A percentile compares a stretch with the other conserved stretches of the same genome.
These are phyloP conservation scores for Fusarium sp. DNA, from an alignment of 2,329 filamentous ascomycete species.

Conservation along the genomic window DNA sequence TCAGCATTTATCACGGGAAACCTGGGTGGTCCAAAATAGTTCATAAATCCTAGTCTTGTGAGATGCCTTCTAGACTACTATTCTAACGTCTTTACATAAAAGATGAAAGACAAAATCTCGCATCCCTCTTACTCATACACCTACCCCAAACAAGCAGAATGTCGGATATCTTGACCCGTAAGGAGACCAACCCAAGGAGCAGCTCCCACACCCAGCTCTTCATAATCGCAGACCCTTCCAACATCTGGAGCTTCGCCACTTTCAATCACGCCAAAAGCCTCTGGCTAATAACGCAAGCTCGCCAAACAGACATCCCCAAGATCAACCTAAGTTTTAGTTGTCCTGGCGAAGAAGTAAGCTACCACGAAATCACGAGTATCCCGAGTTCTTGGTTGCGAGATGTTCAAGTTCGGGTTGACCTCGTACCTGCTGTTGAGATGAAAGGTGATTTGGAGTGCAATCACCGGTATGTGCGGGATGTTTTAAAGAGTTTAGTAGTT, in stretches of 20 bases:
- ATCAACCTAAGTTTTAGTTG: neutral
- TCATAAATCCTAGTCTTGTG: too few species aligned
- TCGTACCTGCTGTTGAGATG: neutral
- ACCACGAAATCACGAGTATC: neutral
- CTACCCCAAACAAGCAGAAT: neutral
- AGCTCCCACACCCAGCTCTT: neutral
- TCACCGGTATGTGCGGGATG: neutral
- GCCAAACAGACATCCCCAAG: neutral
- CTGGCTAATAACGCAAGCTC: neutral
- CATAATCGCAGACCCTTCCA: neutral
- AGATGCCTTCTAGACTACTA: too few species aligned
- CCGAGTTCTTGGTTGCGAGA: neutral
- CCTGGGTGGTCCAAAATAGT: too few species aligned
- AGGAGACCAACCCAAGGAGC: too few species aligned
- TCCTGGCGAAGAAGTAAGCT: neutral
- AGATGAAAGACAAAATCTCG: too few species aligned
- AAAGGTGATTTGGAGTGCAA: neutral
- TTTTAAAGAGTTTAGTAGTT: neutral
- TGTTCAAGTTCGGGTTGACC: neutral
- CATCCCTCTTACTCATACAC: too few species aligned
- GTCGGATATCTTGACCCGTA: fast-evolving
- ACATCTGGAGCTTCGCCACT: neutral
- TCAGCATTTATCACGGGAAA: too few species aligned
- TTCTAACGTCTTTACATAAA: too few species aligned
- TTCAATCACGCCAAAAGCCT: neutral